phyloP scores from a whole-genome alignment of 306 rosid species.

The Trifolium subterraneum region DNA sequence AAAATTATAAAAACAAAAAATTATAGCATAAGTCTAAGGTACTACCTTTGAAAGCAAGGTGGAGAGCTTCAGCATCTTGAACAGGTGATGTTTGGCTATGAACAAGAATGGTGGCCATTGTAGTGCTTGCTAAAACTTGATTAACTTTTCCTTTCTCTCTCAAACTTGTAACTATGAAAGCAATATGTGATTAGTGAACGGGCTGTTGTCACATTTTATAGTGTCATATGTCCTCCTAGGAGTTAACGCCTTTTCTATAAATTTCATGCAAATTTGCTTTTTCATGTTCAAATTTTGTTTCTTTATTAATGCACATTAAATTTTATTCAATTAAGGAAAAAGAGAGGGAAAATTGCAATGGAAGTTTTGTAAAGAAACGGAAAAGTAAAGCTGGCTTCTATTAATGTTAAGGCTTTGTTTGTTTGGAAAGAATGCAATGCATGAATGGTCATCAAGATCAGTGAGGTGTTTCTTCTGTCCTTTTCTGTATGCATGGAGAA shows the following conservation, averaged over 20 bases:
- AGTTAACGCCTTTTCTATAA: constrained; percentile 47
- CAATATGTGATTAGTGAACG: background rate
- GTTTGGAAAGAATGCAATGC: constrained; percentile 26
- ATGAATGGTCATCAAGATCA: background rate
- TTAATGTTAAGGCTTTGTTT: constrained; percentile 1
- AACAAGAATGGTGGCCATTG: constrained; percentile 63
- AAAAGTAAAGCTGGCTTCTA: constrained; percentile 7
- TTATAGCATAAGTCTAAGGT: background rate
- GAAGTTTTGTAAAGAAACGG: constrained; percentile 10
- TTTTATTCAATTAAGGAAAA: constrained; percentile 1
- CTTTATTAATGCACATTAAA: background rate
- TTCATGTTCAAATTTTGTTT: constrained; percentile 3
- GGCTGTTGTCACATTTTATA: constrained; percentile 32
- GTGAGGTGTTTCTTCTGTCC: constrained; percentile 34
- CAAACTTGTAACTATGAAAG: background rate
- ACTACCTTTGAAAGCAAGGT: constrained; percentile 73
- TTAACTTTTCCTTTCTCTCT: constrained; percentile 3
- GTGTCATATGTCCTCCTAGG: constrained; percentile 23
- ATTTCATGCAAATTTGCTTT: constrained; percentile 35
- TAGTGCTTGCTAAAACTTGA: background rate
- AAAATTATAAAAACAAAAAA: background rate
- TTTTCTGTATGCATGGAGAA: constrained; percentile 44
- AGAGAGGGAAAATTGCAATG: background rate
- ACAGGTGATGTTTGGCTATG: constrained; percentile 46
- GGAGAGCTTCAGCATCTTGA: constrained; percentile 74